Conservation (phyloP, 305 asterid genomes). For the Petunia hybrid region DNA sequence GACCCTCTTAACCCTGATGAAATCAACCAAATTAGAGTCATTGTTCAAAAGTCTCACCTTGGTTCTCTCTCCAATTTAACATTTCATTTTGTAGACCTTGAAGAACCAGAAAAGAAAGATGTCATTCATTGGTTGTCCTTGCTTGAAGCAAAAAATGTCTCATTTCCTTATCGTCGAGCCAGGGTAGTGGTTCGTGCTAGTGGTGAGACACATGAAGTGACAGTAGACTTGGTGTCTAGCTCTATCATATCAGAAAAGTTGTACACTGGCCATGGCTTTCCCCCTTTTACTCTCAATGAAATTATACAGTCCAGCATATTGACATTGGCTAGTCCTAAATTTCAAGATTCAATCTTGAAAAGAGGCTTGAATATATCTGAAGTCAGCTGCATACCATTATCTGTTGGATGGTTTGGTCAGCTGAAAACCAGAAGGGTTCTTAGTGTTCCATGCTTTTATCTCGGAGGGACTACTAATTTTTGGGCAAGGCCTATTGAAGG, state of each 20-base stretch:
- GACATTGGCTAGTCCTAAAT: constrained; percentile 43
- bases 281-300: constrained; percentile 64
- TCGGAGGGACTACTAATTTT: constrained; percentile 61
- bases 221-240: constrained; percentile 47
- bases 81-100: constrained; percentile 68
- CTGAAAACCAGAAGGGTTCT: constrained; percentile 42
- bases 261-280: constrained; percentile 59
- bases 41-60: constrained; percentile 47
- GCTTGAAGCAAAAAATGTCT: not conserved
- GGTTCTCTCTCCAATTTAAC: constrained; percentile 49
- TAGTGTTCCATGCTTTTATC: constrained; percentile 60
- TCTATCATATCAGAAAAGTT: constrained; percentile 50
- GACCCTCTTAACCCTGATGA: constrained; percentile 69
- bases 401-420: constrained; percentile 65
- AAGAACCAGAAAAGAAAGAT: constrained; percentile 68
- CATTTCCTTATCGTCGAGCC: constrained; percentile 57
- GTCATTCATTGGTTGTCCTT: constrained; percentile 53
- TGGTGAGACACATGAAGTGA: constrained; percentile 53
- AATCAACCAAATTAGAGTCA: constrained; percentile 46
- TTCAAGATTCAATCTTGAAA: constrained; percentile 55
- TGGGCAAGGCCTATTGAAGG: constrained; percentile 80
- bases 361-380: constrained; percentile 70
- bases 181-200: constrained; percentile 51
- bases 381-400: constrained; percentile 57
- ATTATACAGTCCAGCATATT: constrained; percentile 47